Percentiles rank a stretch among this genome's conserved stretches.
phyloP scores from a whole-genome alignment of 768 basidiomycete genomes.

The Boletus subcaerulescens region DNA sequence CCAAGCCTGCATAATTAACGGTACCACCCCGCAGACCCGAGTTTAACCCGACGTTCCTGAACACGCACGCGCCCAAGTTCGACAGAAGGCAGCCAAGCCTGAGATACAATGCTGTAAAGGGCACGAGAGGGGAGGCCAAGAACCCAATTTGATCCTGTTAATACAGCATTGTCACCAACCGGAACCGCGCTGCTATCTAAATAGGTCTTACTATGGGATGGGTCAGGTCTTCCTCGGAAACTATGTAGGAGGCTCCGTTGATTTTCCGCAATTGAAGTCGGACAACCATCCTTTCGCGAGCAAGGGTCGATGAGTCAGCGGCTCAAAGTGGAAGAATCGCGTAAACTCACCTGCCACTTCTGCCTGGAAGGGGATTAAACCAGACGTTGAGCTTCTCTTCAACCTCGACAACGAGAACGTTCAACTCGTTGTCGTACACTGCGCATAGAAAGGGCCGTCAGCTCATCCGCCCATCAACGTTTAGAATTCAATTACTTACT shows the following conservation, averaged over 20 bases:
- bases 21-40: conserved; percentile 20
- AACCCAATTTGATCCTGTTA: conserved; percentile 22
- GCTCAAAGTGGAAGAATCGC: neutral
- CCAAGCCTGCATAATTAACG: conserved; percentile 15
- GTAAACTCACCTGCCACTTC: conserved; percentile 42
- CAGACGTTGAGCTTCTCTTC: conserved; percentile 36
- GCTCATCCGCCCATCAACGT: neutral
- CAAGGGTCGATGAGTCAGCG: neutral
- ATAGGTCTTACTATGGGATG: conserved; percentile 44
- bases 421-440: conserved; percentile 49
- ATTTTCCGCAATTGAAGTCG: conserved; percentile 50
- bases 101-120: conserved; percentile 11
- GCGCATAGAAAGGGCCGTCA: neutral
- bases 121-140: conserved; percentile 20
- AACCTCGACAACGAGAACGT: conserved; percentile 49
- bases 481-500: conserved; percentile 34
- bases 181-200: neutral
- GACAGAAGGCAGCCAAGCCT: conserved; percentile 22
- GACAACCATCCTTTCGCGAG: conserved; percentile 40
- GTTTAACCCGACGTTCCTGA: conserved; percentile 18
- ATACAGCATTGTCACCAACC: neutral
- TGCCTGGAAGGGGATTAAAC: conserved; percentile 52
- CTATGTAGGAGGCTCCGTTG: conserved; percentile 42
- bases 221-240: conserved; percentile 57
- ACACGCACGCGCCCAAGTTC: conserved; percentile 23